These are phyloP conservation scores for Rutidosis leptorrhynchoides DNA, from an alignment of 129 eudicot species.

Conservation along the genomic window DNA sequence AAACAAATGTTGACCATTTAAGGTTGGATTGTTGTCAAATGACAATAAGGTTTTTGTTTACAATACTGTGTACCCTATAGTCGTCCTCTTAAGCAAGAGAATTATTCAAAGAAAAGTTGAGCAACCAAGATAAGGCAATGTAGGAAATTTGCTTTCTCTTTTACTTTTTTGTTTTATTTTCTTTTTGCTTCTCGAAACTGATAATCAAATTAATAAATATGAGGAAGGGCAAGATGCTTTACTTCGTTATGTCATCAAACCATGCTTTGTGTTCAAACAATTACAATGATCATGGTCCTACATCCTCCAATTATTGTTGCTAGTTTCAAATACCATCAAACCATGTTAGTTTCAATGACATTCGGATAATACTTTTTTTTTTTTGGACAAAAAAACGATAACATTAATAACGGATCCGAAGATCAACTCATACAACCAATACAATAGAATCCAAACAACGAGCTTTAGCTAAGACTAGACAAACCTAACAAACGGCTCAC, in stretches of 20 bases:
- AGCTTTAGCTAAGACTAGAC: too few relatives aligned
- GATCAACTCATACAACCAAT: too few relatives aligned
- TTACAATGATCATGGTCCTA: conserved; percentile 26
- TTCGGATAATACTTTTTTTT: background rate
- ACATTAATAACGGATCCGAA: too few relatives aligned
- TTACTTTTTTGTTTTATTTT: conserved; percentile 16
- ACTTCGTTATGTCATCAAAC: conserved; percentile 34
- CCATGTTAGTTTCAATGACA: background rate
- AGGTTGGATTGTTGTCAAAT: too few relatives aligned
- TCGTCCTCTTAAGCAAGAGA: background rate
- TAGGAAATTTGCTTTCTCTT: conserved; percentile 33
- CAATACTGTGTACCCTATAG: too few relatives aligned
- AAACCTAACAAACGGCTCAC: too few relatives aligned
- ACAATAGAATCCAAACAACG: too few relatives aligned
- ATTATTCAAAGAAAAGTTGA: conserved; percentile 31
- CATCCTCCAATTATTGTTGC: conserved; percentile 23
- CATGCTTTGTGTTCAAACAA: conserved; percentile 20
- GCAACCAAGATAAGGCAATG: conserved; percentile 35
- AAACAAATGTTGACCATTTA: too few relatives aligned
- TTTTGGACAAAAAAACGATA: too few relatives aligned
- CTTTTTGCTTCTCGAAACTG: conserved; percentile 30
- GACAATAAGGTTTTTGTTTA: background rate
- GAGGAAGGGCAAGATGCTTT: conserved; percentile 29
- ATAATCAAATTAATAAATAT: conserved; percentile 27
- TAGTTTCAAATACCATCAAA: background rate